Conservation (phyloP, 164 flowering plant genomes). For the Stephania japonica region DNA sequence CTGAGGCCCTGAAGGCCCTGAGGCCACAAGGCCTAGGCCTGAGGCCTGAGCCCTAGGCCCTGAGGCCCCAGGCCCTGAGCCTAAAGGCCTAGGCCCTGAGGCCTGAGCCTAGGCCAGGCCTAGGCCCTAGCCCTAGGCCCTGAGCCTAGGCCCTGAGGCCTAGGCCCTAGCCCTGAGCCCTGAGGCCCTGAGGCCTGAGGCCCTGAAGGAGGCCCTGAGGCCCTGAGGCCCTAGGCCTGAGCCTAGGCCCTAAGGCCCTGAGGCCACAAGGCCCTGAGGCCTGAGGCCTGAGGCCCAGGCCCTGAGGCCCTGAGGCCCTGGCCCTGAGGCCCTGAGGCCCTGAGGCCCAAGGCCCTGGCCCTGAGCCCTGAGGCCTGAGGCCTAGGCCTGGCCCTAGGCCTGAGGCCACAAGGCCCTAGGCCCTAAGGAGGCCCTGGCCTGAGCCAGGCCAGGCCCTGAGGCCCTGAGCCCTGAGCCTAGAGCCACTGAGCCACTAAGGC, state of each 20-base stretch:
- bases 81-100: slow-evolving; percentile 1
- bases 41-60: slow-evolving; percentile 13
- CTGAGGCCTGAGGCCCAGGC: too few species aligned
- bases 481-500: too few species aligned
- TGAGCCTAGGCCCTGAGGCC: neutral
- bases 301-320: too few species aligned
- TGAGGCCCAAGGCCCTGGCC: too few species aligned
- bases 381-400: too few species aligned
- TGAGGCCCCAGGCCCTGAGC: slow-evolving; percentile 10
- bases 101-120: neutral
- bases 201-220: neutral
- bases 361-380: too few species aligned
- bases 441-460: too few species aligned
- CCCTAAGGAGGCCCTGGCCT: too few species aligned
- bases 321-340: too few species aligned
- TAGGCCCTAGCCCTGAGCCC: slow-evolving; percentile 1
- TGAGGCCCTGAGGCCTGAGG: neutral
- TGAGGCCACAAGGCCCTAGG: too few species aligned
- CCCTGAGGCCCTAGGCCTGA: slow-evolving; percentile 6
- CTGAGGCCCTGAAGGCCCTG: neutral
- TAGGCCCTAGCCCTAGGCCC: neutral
- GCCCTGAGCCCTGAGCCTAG: too few species aligned
- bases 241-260: neutral
- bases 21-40: slow-evolving; percentile 9
- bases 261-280: neutral